Evolutionary conservation across 768 basidiomycete genomes (phyloP).

Genomic region (Galerina marginata): DNA sequence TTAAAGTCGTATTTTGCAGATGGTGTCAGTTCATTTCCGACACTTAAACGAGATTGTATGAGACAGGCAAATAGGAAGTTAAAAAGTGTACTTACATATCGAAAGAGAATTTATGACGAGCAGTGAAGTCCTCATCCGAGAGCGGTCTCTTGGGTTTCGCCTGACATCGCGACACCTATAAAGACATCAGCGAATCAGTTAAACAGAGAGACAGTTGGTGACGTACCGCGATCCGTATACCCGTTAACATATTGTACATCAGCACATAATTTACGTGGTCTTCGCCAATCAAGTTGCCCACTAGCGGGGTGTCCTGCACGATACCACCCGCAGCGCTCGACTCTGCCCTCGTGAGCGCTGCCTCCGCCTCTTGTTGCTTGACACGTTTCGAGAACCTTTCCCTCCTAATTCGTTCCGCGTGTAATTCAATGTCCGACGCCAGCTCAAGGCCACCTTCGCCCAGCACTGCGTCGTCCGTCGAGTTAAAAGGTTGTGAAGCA

Average conservation of each 20-base stretch:
- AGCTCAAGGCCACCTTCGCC: constrained; percentile 48
- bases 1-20: constrained; percentile 99
- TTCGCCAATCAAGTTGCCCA: constrained; percentile 97
- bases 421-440: constrained; percentile 83
- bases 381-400: constrained; percentile 78
- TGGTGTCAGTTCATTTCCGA: constrained; percentile 97
- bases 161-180: constrained; percentile 91
- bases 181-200: constrained; percentile 18
- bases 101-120: constrained; percentile 94
- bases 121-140: constrained; percentile 84
- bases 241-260: constrained; percentile 99
- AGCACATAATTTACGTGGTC: constrained; percentile 98
- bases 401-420: constrained; percentile 84
- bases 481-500: constrained; percentile 37
- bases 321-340: constrained; percentile 19
- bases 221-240: constrained; percentile 91
- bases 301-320: constrained; percentile 66
- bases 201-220: constrained; percentile 2
- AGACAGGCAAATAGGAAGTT: neutral
- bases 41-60: constrained; percentile 44
- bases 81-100: constrained; percentile 75
- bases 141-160: constrained; percentile 91
- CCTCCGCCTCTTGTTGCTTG: constrained; percentile 68
- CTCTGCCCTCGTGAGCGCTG: constrained; percentile 48
- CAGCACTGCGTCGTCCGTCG: constrained; percentile 39